These are phyloP conservation scores for Lentinula boryana DNA, from an alignment of 768 basidiomycete species.

Conservation along the genomic window DNA sequence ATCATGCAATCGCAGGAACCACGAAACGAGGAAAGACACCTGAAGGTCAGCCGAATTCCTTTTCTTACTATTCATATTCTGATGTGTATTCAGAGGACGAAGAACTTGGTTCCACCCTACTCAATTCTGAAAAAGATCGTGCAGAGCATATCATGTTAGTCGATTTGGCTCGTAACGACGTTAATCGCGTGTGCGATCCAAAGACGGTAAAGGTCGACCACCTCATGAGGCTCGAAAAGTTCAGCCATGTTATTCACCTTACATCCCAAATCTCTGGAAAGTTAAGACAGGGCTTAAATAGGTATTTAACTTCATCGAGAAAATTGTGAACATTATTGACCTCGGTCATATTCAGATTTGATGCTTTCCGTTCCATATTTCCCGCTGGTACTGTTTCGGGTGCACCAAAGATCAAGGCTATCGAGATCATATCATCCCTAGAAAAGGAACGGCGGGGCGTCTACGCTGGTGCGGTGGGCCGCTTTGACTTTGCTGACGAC, in stretches of 20 bases:
- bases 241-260: conserved; percentile 96
- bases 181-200: conserved; percentile 94
- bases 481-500: conserved; percentile 92
- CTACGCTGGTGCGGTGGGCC: conserved; percentile 97
- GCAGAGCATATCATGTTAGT: conserved; percentile 99
- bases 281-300: conserved; percentile 74
- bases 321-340: conserved; percentile 4
- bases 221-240: conserved; percentile 89
- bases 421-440: conserved; percentile 82
- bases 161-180: conserved; percentile 96
- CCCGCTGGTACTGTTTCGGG: conserved; percentile 98
- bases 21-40: conserved; percentile 78
- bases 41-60: conserved; percentile 54
- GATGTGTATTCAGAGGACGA: conserved; percentile 70
- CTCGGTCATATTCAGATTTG: conserved; percentile 55
- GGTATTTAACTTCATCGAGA: conserved; percentile 39
- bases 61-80: not conserved
- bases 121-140: conserved; percentile 87
- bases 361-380: conserved; percentile 98
- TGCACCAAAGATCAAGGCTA: conserved; percentile 97
- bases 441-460: conserved; percentile 90
- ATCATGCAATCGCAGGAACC: conserved; percentile 98
- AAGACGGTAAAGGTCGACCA: conserved; percentile 95
- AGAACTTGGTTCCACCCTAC: conserved; percentile 63
- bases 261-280: conserved; percentile 92